Evolutionary conservation across 768 basidiomycete genomes (phyloP).

Genomic region (Lactarius evosmus): DNA sequence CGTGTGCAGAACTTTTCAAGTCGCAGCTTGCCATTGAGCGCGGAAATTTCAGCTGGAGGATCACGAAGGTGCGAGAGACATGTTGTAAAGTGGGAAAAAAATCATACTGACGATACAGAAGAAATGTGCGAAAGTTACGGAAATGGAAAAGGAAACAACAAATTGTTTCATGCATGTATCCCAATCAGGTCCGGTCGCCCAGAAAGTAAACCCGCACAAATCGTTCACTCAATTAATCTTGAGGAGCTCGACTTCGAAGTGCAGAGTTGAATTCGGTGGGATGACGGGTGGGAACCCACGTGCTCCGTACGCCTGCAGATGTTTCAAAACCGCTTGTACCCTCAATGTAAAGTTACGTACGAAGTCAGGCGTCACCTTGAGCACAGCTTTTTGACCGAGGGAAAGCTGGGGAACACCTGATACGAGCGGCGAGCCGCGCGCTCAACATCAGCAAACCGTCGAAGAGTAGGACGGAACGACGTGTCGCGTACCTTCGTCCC

Average conservation of each 20-base stretch:
- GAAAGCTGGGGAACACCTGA: conserved; percentile 76
- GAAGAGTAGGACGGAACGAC: not conserved
- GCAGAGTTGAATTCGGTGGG: conserved; percentile 69
- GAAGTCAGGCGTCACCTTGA: conserved; percentile 72
- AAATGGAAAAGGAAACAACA: conserved; percentile 22
- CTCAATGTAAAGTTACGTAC: conserved; percentile 44
- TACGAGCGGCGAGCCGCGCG: conserved; percentile 21
- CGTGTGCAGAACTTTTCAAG: conserved; percentile 7
- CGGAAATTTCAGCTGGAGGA: not conserved
- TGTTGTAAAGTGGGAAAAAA: conserved; percentile 4
- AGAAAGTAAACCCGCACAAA: conserved; percentile 14
- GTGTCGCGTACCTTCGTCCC: conserved; percentile 73
- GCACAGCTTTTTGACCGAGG: conserved; percentile 65
- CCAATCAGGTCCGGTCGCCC: conserved; percentile 22
- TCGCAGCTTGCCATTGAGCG: not conserved
- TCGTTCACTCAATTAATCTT: conserved; percentile 50
- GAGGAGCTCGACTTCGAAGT: conserved; percentile 81
- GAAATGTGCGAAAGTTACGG: conserved; percentile 18
- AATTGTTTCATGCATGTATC: conserved; percentile 17
- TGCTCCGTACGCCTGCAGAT: conserved; percentile 60
- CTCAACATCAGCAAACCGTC: conserved; percentile 5
- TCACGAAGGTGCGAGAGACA: conserved; percentile 18
- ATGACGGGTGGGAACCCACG: conserved; percentile 79
- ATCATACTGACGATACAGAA: conserved; percentile 24
- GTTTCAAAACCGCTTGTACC: conserved; percentile 12